Evolutionary conservation across 169 alveolate genomes (phyloP), one percentile per base, ranked within the genome.

Genomic region (Plasmodium relictum): DNA sequence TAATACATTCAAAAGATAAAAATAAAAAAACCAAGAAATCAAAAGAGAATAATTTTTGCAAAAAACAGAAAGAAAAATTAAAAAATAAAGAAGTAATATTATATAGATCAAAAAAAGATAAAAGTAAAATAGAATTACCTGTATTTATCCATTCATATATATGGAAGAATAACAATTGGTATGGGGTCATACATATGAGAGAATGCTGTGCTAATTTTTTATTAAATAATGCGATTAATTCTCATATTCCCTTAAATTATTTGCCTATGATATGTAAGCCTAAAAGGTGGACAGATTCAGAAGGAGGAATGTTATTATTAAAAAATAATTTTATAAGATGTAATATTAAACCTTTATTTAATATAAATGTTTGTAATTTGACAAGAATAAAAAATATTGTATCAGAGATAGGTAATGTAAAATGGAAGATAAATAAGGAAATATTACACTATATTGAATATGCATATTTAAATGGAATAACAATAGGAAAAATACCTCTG

Each of bases 251-350:
- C 2, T 71, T 92, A 63, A 88, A 92, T 54, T 91, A 92, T 65
- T 59, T 94, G 16, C 96, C 96, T 5, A 94, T 94, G 96, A 93
- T 94, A 31, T 89, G 95, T 73, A 90, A 89, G 42, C 96, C 96
- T 3, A 92, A 88, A 71, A 92, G 86, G 42, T 94, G 96, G 96
- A 72, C 78, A 26, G 62, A 88, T 12, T 65, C 45, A 3, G 80
- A 93, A 16, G 96, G 96, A 12, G 96, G 96, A 1, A 73, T 91
- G 58, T 52, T 88, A 22, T 88, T 92, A n/a, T 74, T 92, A 61
- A 92, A 92, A 71, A 93, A 92, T 54, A 86, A 89, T 76, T 94
- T 94, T 76, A 94, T 94, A 20, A 58, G 96, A 18, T 90, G 94
- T 44, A 92, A 88, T 50, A 88, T 76, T 42, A 89, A 93, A 54